Conservation (phyloP, 805 yeast species). For the Cyberlindnera japonica region DNA sequence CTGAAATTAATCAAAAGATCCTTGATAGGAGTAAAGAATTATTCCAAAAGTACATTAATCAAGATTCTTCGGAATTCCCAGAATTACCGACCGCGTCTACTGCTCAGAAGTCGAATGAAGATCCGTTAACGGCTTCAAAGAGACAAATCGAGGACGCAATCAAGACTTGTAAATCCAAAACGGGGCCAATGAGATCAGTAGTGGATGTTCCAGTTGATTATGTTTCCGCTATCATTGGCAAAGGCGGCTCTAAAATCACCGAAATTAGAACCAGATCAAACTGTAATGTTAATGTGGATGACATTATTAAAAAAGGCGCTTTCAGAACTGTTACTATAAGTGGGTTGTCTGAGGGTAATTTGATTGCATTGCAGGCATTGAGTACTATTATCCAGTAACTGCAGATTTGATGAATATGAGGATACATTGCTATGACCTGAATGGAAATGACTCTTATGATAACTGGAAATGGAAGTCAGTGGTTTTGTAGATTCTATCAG, state of each 20-base stretch:
- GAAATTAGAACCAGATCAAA: conserved; percentile 20
- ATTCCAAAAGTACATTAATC: conserved; percentile 7
- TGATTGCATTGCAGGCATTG: conserved; percentile 18
- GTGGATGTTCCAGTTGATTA: conserved; percentile 20
- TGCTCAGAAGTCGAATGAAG: conserved; percentile 1
- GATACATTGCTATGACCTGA: no score
- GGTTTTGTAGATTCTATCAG: no score
- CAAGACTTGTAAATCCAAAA: conserved; percentile 9
- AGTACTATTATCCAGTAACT: no score
- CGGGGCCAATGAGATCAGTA: conserved; percentile 7
- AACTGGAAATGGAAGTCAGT: no score
- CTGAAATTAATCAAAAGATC: conserved; percentile 12
- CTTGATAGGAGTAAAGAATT: conserved; percentile 10
- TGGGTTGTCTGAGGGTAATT: conserved; percentile 16
- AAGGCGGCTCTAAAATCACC: conserved; percentile 16
- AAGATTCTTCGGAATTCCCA: conserved; percentile 2
- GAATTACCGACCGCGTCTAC: background rate
- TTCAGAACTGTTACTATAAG: conserved; percentile 15
- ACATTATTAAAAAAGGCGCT: conserved; percentile 9
- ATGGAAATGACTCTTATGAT: no score
- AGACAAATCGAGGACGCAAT: conserved; percentile 11
- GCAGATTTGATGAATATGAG: no score
- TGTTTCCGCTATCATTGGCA: conserved; percentile 14
- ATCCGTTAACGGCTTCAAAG: conserved; percentile 7
- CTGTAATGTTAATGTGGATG: conserved; percentile 20